Percentiles rank a stretch among this genome's conserved stretches.
Conservation (phyloP, 768 basidiomycete genomes). For the Tephrocybe sp. region DNA sequence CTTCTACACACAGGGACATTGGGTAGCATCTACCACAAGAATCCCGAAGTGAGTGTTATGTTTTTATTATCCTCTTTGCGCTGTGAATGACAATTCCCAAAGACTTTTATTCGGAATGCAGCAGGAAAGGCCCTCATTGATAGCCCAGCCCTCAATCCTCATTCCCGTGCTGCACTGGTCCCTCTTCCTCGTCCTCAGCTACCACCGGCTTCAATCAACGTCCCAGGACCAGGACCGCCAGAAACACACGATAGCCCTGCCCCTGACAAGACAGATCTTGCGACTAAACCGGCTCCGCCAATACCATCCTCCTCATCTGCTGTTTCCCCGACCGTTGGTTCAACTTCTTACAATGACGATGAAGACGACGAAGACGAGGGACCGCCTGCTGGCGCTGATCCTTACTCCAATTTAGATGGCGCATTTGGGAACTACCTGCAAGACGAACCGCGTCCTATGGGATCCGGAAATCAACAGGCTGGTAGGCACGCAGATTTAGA, state of each 20-base stretch:
- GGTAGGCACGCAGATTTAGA: conserved; percentile 51
- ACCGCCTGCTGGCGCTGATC: conserved; percentile 48
- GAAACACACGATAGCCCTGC: conserved; percentile 38
- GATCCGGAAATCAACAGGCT: conserved; percentile 35
- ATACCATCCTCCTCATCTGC: conserved; percentile 24
- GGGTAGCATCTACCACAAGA: conserved; percentile 97
- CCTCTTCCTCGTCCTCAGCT: conserved; percentile 55
- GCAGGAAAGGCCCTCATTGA: conserved; percentile 80
- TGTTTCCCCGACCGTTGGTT: conserved; percentile 23
- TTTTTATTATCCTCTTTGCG: not conserved
- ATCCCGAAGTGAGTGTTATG: conserved; percentile 69
- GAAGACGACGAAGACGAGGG: conserved; percentile 44
- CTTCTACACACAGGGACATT: conserved; percentile 91
- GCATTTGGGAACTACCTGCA: conserved; percentile 75
- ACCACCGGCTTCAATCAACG: conserved; percentile 42
- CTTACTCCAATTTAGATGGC: conserved; percentile 80
- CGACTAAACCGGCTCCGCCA: conserved; percentile 32
- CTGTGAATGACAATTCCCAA: conserved; percentile 5
- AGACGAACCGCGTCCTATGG: conserved; percentile 71
- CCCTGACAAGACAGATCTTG: conserved; percentile 24
- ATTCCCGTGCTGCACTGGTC: conserved; percentile 73
- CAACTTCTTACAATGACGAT: conserved; percentile 27
- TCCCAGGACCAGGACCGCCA: conserved; percentile 64
- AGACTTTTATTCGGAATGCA: conserved; percentile 95
- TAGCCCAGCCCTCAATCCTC: conserved; percentile 85